These are phyloP conservation scores for Trichoderma hamatum DNA, from an alignment of 2,329 filamentous ascomycete genomes.

Conservation along the genomic window DNA sequence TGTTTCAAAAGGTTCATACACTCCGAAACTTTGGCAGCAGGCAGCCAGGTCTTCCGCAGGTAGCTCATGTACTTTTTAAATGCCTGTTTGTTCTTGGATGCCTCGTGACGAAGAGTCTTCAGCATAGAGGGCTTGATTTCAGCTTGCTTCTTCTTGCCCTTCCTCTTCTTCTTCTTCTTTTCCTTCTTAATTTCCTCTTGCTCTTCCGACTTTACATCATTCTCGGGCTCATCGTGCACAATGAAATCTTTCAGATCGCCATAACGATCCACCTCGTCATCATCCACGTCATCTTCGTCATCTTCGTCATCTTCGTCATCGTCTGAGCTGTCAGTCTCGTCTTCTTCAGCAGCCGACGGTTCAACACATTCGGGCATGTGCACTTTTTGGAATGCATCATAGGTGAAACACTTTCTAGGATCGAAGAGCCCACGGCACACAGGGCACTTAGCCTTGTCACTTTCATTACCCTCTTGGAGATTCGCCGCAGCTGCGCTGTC, in stretches of 20 bases:
- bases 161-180: constrained; percentile 42
- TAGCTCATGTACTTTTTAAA: constrained; percentile 71
- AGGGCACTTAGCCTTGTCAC: constrained; percentile 66
- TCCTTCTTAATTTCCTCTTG: constrained; percentile 33
- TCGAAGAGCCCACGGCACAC: constrained; percentile 72
- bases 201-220: constrained; percentile 36
- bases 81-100: constrained; percentile 63
- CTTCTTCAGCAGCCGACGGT: constrained; percentile 37
- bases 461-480: constrained; percentile 63
- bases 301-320: constrained; percentile 37
- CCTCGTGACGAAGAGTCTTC: constrained; percentile 66
- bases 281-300: constrained; percentile 41
- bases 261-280: constrained; percentile 39
- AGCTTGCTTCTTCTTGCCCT: constrained; percentile 46
- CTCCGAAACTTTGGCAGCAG: constrained; percentile 81
- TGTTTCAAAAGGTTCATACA: constrained; percentile 73
- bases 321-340: constrained; percentile 41
- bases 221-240: constrained; percentile 45
- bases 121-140: constrained; percentile 60
- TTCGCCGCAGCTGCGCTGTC: constrained; percentile 60
- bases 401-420: constrained; percentile 71
- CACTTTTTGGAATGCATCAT: constrained; percentile 71
- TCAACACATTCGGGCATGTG: constrained; percentile 61
- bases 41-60: constrained; percentile 69
- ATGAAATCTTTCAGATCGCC: constrained; percentile 59